Evolutionary conservation across 2,329 filamentous ascomycete genomes (phyloP).

Genomic region (Alternaria brassicicola): DNA sequence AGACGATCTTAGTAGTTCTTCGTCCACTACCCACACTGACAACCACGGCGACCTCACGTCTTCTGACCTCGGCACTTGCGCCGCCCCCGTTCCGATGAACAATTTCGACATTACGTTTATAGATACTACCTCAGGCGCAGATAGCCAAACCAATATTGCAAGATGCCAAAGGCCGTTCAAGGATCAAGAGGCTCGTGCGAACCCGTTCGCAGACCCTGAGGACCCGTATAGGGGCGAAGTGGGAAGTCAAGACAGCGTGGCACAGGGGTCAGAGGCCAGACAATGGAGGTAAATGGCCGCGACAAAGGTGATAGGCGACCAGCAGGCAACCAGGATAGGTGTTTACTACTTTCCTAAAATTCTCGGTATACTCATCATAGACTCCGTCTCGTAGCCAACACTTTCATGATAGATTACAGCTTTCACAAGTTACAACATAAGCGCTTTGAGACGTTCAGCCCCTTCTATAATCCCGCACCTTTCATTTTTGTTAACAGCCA

Average conservation of each 20-base stretch:
- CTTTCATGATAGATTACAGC: not conserved
- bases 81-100: not conserved
- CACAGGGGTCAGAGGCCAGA: not conserved
- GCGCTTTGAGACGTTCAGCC: not conserved
- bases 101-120: not conserved
- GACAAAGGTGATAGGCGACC: not conserved
- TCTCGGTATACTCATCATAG: too few relatives aligned
- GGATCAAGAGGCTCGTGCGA: not conserved
- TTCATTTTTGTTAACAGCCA: not conserved
- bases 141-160: not conserved
- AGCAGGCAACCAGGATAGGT: not conserved
- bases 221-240: not conserved
- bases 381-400: not conserved
- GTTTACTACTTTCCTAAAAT: not conserved
- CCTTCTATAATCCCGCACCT: too few relatives aligned
- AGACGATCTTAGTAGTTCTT: not conserved
- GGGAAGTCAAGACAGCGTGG: not conserved
- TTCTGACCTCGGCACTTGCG: not conserved
- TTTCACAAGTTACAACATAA: not conserved
- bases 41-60: not conserved
- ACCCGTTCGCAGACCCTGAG: not conserved
- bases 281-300: not conserved
- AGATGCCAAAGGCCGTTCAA: not conserved
- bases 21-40: not conserved
- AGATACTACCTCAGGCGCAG: not conserved